Evolutionary conservation across 257 asterid species (phyloP), one percentile per base, ranked within the genome.

Genomic region (Solanum appendiculatum): DNA sequence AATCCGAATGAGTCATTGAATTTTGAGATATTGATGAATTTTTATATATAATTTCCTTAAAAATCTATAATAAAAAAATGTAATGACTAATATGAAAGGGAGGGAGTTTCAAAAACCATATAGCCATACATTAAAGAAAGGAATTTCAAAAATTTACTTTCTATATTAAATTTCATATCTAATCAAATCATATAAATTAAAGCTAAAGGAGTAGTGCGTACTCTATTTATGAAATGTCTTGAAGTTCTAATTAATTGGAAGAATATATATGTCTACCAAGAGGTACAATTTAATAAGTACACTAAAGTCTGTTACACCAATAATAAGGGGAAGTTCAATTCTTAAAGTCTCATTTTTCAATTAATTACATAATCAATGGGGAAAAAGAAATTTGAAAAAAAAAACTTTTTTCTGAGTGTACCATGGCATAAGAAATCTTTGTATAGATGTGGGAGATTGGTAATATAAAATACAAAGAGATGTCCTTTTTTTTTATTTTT

Each of bases 21-120:
- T 15, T n/a, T n/a, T 4, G 3, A n/a, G 3, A n/a, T n/a, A 23
- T 60, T 11, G 15, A 6, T 0, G 3, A n/a, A 23, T 23, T 60
- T 60, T 60, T n/a, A 0, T 60, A 23, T 60, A n/a, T 60, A 12
- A 23, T 60, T 60, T 60, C 29, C 23, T 60, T 23, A 60, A 23
- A n/a, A 10, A 60, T 2, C 3, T 60, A 60, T 9, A 60, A 60
- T 23, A 10, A 60, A 58, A 39, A 21, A 9, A 23, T n/a, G 3
- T 60, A 60, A n/a, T 10, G 4, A 23, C 69, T 23, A n/a, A 9
- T 60, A 23, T n/a, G 0, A 60, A 14, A 9, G 4, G 15, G 29
- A 0, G 29, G 7, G 3, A 9, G 15, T 60, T 60, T n/a, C 73
- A 5, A 63, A 63, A 63, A 63, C 5, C 3, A 64, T n/a, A 60